Conservation (phyloP, 2,329 filamentous ascomycete genomes). For the Madurella fahalii region DNA sequence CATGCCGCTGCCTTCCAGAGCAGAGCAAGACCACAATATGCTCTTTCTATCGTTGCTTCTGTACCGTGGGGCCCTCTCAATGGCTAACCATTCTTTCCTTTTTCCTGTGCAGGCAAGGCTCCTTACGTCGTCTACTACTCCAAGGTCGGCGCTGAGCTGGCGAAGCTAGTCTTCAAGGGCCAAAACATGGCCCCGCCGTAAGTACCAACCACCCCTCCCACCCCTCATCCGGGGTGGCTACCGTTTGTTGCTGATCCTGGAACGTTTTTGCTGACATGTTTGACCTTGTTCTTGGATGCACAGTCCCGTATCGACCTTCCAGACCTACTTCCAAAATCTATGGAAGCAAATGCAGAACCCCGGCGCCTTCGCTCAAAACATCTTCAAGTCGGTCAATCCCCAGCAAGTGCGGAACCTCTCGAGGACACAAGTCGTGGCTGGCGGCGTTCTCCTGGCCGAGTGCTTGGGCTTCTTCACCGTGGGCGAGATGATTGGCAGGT, state of each 20-base stretch:
- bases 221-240: not conserved
- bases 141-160: constrained; percentile 80
- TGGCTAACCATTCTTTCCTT: constrained; percentile 16
- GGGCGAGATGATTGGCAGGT: constrained; percentile 91
- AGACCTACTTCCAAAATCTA: constrained; percentile 76
- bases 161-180: constrained; percentile 79
- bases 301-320: constrained; percentile 77
- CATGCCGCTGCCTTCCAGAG: not conserved
- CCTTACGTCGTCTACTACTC: constrained; percentile 89
- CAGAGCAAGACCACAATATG: too few species aligned
- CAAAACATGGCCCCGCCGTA: constrained; percentile 96
- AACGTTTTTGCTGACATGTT: constrained; percentile 9
- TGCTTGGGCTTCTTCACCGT: constrained; percentile 95
- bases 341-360: constrained; percentile 70
- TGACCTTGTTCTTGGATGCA: not conserved
- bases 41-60: not conserved
- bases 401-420: constrained; percentile 63
- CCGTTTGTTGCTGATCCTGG: constrained; percentile 1
- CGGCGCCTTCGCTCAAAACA: constrained; percentile 50
- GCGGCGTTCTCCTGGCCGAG: constrained; percentile 78
- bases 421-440: constrained; percentile 64
- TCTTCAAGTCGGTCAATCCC: constrained; percentile 55
- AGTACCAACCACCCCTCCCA: constrained; percentile 38
- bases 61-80: constrained; percentile 13
- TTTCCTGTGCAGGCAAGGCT: constrained; percentile 61